A percentile compares a stretch with the other conserved stretches of the same genome.
phyloP scores from a whole-genome alignment of 108 stramenopile species.

The Pseudonitzschia multistriata region DNA sequence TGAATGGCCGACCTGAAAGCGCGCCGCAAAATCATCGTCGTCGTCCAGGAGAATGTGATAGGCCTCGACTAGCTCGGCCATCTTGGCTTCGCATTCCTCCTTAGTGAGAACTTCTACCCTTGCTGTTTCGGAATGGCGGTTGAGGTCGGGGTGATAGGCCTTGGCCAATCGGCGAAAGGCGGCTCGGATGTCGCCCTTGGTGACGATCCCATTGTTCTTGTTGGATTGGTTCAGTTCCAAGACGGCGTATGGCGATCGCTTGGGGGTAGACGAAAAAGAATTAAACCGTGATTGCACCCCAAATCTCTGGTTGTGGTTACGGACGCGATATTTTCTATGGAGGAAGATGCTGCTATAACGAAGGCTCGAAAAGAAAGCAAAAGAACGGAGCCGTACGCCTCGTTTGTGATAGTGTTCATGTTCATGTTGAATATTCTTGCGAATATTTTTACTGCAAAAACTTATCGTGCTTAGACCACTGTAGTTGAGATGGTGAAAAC shows the following conservation, averaged over 20 bases:
- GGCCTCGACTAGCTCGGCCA: slow-evolving; percentile 32
- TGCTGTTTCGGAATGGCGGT: not conserved
- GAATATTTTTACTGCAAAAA: no score
- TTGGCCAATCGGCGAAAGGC: slow-evolving; percentile 16
- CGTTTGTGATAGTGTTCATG: no score
- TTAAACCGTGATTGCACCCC: no score
- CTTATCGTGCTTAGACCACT: no score
- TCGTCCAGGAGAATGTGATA: slow-evolving; percentile 27
- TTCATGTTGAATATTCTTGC: no score
- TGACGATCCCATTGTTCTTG: not conserved
- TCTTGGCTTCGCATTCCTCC: slow-evolving; percentile 8
- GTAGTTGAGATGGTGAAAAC: no score
- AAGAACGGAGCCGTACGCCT: no score
- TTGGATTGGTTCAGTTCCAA: not conserved
- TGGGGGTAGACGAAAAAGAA: not conserved
- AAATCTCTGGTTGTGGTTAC: no score
- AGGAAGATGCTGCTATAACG: no score
- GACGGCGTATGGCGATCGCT: slow-evolving; percentile 12
- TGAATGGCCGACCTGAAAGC: slow-evolving; percentile 6
- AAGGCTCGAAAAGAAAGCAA: no score
- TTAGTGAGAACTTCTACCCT: not conserved
- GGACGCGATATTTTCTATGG: no score
- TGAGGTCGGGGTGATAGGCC: slow-evolving; percentile 18
- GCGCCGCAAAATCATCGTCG: not conserved
- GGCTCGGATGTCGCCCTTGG: slow-evolving; percentile 2